These are phyloP conservation scores for Trichoderma sp. DNA, from an alignment of 2,329 filamentous ascomycete genomes.

Conservation along the genomic window DNA sequence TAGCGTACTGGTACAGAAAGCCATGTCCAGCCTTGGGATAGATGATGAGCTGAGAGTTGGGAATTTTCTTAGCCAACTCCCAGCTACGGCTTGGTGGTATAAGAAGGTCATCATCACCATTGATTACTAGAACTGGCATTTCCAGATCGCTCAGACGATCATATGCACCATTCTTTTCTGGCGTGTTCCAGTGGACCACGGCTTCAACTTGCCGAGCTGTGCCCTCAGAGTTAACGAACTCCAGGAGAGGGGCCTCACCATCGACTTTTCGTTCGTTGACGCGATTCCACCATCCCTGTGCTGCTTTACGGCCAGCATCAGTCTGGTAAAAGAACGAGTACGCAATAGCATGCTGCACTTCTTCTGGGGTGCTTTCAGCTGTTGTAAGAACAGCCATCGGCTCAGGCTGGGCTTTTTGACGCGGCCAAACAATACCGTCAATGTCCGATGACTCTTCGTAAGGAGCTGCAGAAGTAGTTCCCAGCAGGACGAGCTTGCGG, in stretches of 20 bases:
- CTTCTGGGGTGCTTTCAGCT: background rate
- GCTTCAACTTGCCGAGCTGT: background rate
- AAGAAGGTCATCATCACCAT: conserved; percentile 30
- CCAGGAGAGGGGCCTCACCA: background rate
- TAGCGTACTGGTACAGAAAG: conserved; percentile 36
- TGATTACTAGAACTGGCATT: conserved; percentile 38
- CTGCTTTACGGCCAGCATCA: background rate
- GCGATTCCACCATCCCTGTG: background rate
- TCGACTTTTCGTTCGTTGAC: background rate
- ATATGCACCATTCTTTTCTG: conserved; percentile 22
- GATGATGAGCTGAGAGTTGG: conserved; percentile 32
- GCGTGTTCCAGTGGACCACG: background rate
- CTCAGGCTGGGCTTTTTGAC: background rate
- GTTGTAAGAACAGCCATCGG: background rate
- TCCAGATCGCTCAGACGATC: conserved; percentile 33
- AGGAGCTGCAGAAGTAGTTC: background rate
- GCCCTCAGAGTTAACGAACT: background rate
- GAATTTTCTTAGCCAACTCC: background rate
- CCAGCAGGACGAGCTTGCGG: background rate
- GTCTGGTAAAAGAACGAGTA: background rate
- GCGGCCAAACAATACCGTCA: background rate
- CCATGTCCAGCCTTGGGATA: conserved; percentile 37
- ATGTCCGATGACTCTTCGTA: background rate
- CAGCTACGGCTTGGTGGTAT: background rate
- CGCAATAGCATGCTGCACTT: background rate